A percentile compares a stretch with the other conserved stretches of the same genome.
Evolutionary conservation across 75 land plant genomes (phyloP).

Genomic region (Sequoiadendron giganteum): DNA sequence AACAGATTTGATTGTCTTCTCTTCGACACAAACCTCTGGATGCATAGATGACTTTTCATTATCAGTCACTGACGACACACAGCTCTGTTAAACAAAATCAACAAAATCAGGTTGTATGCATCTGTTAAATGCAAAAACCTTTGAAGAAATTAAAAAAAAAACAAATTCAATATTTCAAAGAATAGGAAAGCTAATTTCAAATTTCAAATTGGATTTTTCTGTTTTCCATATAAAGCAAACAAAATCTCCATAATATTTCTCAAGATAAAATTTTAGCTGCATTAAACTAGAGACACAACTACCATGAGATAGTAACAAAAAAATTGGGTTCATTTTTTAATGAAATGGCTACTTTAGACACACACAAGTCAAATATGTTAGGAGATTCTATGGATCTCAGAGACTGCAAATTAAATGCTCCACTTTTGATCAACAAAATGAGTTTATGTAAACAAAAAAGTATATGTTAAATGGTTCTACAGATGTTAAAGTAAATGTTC

Average conservation of each 20-base stretch:
- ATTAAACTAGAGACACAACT: not conserved
- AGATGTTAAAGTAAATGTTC: not conserved
- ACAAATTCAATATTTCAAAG: not conserved
- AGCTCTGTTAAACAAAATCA: constrained; percentile 16
- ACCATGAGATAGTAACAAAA: not conserved
- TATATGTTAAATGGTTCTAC: not conserved
- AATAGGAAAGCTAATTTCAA: not conserved
- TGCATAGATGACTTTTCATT: constrained; percentile 25
- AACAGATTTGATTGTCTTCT: constrained; percentile 56
- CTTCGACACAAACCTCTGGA: constrained; percentile 43
- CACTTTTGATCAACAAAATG: not conserved
- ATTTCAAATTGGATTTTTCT: not conserved
- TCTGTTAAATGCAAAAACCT: not conserved
- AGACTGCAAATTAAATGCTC: not conserved
- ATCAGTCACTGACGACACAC: constrained; percentile 1
- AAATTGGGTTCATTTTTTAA: not conserved
- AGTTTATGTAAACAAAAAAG: not conserved
- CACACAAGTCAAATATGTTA: not conserved
- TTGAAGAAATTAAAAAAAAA: not conserved
- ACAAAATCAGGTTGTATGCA: not conserved
- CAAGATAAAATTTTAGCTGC: not conserved
- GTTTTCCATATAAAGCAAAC: not conserved
- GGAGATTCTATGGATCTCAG: not conserved
- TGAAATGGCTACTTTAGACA: not conserved
- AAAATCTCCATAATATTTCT: not conserved